phyloP scores from a whole-genome alignment of 2,329 filamentous ascomycete genomes.

The Microsporum ferrugineum region DNA sequence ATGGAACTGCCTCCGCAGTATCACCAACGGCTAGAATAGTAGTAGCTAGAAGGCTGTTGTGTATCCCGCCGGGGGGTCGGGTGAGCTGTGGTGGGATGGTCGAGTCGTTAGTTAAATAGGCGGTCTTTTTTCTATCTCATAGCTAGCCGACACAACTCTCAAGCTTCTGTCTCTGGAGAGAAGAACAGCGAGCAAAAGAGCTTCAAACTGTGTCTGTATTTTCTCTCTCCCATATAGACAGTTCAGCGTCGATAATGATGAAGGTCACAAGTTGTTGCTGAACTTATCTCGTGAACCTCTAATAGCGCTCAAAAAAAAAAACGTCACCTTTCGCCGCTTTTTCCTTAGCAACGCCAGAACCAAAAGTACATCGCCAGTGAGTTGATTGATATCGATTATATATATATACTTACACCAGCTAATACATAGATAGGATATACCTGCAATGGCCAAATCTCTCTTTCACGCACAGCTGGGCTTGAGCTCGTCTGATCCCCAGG shows the following conservation, averaged over 20 bases:
- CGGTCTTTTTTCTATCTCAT: not conserved
- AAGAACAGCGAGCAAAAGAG: not conserved
- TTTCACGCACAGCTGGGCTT: not conserved
- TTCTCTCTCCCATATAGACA: not conserved
- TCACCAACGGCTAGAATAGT: not conserved
- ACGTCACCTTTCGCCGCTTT: not conserved
- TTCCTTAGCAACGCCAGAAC: not conserved
- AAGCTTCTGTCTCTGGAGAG: not conserved
- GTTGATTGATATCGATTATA: not conserved
- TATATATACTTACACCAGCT: not conserved
- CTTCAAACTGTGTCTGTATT: not conserved
- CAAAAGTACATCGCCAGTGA: not conserved
- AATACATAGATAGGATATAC: not conserved
- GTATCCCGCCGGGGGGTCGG: not conserved
- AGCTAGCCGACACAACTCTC: not conserved
- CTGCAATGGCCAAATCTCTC: not conserved
- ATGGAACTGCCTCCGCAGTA: not conserved
- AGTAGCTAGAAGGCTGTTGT: not conserved
- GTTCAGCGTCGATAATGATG: not conserved
- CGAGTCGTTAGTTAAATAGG: not conserved
- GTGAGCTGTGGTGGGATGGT: not conserved
- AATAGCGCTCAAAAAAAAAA: not conserved
- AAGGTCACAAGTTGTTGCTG: not conserved
- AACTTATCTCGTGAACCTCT: not conserved
- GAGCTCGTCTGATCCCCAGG: slow-evolving; percentile 34